phyloP scores from a whole-genome alignment of 768 basidiomycete genomes.

The Lentinus tigrinus region DNA sequence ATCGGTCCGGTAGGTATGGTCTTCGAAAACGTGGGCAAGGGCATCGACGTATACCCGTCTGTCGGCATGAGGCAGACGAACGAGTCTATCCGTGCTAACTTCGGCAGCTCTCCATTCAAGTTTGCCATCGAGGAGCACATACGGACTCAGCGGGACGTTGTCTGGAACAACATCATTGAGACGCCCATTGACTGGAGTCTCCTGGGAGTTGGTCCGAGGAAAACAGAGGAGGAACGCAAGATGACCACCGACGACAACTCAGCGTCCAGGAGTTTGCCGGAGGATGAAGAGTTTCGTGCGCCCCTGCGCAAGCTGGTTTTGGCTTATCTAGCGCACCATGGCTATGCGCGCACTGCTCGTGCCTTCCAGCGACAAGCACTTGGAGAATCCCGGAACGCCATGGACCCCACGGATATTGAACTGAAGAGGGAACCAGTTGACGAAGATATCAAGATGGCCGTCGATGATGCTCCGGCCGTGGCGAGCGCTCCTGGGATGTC shows the following conservation, averaged over 20 bases:
- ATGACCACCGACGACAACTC: constrained; percentile 2
- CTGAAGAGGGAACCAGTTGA: constrained; percentile 9
- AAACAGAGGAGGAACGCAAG: constrained; percentile 9
- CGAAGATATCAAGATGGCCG: constrained; percentile 15
- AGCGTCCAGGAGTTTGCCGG: constrained; percentile 5
- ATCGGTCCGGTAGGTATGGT: constrained; percentile 47
- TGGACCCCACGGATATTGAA: background rate
- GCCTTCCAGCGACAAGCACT: constrained; percentile 59
- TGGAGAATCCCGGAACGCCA: constrained; percentile 9
- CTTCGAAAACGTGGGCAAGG: constrained; percentile 71
- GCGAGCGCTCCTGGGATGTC: background rate
- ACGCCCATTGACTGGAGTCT: constrained; percentile 52
- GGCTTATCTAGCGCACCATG: constrained; percentile 82
- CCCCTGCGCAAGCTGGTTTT: constrained; percentile 73
- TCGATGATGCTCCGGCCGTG: constrained; percentile 14
- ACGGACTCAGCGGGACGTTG: constrained; percentile 60
- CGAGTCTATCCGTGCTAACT: constrained; percentile 83
- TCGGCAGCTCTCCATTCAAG: constrained; percentile 81
- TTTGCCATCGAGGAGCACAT: constrained; percentile 91
- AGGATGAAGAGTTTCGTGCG: constrained; percentile 50
- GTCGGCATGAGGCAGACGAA: constrained; percentile 80
- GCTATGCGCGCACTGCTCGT: constrained; percentile 70
- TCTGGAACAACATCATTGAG: constrained; percentile 67
- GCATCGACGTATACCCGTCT: constrained; percentile 67
- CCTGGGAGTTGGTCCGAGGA: constrained; percentile 22